Base-by-base conservation (phyloP, 495 filamentous ascomycete genomes). In the Pseudoneurospora amorphoporcata region DNA sequence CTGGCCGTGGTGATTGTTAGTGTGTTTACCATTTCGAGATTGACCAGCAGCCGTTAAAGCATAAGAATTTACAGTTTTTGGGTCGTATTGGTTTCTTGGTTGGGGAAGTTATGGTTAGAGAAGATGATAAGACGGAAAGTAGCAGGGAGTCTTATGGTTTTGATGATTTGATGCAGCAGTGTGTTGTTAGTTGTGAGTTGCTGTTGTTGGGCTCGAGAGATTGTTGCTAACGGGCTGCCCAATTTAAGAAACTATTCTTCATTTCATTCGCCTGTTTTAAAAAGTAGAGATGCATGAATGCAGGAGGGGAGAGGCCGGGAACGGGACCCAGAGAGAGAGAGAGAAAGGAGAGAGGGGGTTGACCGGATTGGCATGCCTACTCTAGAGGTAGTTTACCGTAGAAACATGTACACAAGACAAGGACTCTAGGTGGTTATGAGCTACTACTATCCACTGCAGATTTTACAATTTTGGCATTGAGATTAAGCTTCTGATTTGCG, bases 1-100 rank as follows among this genome's bases (percentile, higher is more conserved):
- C 82, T 99, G 75, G 96, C 95, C 8, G 94, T 95, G 23, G 94
- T 97, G 29, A 97, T 99, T 83, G 87, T 93, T 19, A 94, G 91
- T 69, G 95, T 98, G 29, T 99, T 99, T 84, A 87, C 92, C n/a
- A 86, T 98, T 75, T 91, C 93, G 72, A 89, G 95, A 70, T 84
- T 90, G 53, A 91, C 88, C 29, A 90, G 53, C 29, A 90, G 53
- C 53, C 86, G 90, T 78, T 94, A 83, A 86, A 69, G 71, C 35
- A 23, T 32, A 19, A 70, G 19, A 65, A 45, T 37, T 35, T 61
- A 32, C 23, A 32, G 14, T 5, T 10, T 72, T 8, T 71, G 1
- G 29, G n/a, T 45, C n/a, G 14, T 39, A 38, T 68, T 40, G n/a
- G 19, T 9, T 14, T 39, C 29, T 61, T 70, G 53, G 43, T 14